These are phyloP conservation scores for Rhododendron henanense DNA, from an alignment of 148 eudicot species.

Conservation along the genomic window DNA sequence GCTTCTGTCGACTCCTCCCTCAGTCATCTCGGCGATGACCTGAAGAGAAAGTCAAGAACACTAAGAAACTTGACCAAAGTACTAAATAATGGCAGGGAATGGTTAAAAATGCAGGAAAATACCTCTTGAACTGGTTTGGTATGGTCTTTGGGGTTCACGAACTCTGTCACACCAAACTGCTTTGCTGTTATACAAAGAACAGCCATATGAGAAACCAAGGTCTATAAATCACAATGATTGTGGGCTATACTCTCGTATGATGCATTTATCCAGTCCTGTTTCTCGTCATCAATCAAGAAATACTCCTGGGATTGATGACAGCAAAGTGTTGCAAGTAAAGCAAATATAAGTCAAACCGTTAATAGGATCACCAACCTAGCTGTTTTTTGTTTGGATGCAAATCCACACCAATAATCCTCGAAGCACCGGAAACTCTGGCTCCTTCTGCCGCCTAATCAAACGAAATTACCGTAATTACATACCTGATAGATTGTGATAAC, in stretches of 20 bases:
- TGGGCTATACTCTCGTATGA: not conserved
- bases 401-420: constrained; percentile 59
- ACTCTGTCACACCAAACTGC: constrained; percentile 51
- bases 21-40: constrained; percentile 8
- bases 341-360: not conserved
- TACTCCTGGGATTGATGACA: no score
- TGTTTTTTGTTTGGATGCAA: constrained; percentile 33
- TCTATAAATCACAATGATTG: not conserved
- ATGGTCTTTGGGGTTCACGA: constrained; percentile 47
- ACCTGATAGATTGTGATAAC: no score
- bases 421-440: constrained; percentile 51
- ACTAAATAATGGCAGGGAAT: no score
- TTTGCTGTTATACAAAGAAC: constrained; percentile 28
- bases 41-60: constrained; percentile 1
- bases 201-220: not conserved
- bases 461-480: not conserved
- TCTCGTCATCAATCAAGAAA: no score
- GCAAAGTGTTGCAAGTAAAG: not conserved
- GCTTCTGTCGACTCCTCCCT: constrained; percentile 55
- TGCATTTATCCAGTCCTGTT: not conserved
- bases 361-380: constrained; percentile 17
- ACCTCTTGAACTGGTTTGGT: constrained; percentile 65
- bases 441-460: constrained; percentile 48
- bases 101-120: constrained; percentile 30
- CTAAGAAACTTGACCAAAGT: not conserved